Evolutionary conservation across 2,329 filamentous ascomycete species (phyloP), one percentile per base, ranked within the genome.

Genomic region (Diaporthe velutina): DNA sequence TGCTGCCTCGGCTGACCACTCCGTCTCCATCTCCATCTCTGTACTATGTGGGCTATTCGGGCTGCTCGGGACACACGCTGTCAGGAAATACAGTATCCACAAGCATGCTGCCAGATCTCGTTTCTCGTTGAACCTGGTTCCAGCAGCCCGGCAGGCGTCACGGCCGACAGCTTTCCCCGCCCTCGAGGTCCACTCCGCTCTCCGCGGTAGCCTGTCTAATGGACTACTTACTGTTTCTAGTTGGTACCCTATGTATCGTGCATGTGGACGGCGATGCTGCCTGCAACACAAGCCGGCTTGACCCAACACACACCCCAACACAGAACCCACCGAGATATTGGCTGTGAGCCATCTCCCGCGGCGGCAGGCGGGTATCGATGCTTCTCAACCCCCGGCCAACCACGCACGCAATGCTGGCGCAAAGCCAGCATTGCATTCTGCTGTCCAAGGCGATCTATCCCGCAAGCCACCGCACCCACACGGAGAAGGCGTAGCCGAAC

Each of bases 101-200:
- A 30, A 48, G 25, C 60, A 33, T 66, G 19, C 40, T 66, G 42
- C 42, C 28, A 66, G 28, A 33, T 48, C n/a, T 35, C 60, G 19
- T 25, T 35, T 48, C 60, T 30, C 33, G 28, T 33, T 28, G n/a
- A 42, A 10, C 40, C 28, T 33, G 42, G 70, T 55, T 35, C 64
- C 55, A 71, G 50, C 25, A 64, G 25, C 10, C 61, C 30, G 38
- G 22, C 74, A 73, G 42, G 74, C 74, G 74, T 71, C 74, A 75
- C 74, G 74, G 17, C 45, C 52, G 42, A 68, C 58, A n/a, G 25
- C 52, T 13, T 48, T 60, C 66, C 74, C 71, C 71, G 5, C 55
- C 71, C 71, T 52, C 19, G 50, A 52, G 40, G n/a, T 50, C 54
- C 71, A 67, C 58, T 61, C 45, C 6, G 61, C 40, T 19, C 58